Evolutionary conservation across 1,284 basidiomycete genomes (phyloP).

Genomic region (Microbotryum saponariae): DNA sequence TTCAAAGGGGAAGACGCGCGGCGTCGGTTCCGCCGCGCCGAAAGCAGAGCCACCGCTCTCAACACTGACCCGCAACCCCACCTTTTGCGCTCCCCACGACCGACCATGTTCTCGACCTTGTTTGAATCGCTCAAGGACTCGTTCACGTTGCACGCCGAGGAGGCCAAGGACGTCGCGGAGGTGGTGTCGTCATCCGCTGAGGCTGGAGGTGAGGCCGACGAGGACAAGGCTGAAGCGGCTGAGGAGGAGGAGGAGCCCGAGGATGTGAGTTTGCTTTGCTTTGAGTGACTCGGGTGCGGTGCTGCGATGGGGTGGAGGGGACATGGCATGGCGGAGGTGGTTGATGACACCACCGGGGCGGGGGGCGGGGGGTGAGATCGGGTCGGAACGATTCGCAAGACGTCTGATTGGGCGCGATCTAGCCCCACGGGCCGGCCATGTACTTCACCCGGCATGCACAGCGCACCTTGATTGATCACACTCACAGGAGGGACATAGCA

Average conservation of each 20-base stretch:
- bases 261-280: constrained; percentile 26
- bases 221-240: constrained; percentile 16
- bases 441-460: too few species aligned
- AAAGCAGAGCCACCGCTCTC: too few species aligned
- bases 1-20: too few species aligned
- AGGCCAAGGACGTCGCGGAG: constrained; percentile 17
- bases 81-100: too few species aligned
- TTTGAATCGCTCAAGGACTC: too few species aligned
- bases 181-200: constrained; percentile 15
- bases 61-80: too few species aligned
- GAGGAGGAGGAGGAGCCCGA: constrained; percentile 35
- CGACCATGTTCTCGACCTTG: too few species aligned
- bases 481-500: too few species aligned
- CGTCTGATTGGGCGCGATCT: not conserved
- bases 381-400: not conserved
- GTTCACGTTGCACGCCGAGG: constrained; percentile 11
- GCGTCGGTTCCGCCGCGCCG: too few species aligned
- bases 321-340: not conserved
- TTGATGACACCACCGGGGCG: too few species aligned
- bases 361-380: not conserved
- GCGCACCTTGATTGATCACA: not conserved
- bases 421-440: not conserved
- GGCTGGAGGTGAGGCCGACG: constrained; percentile 16
- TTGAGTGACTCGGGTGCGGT: not conserved
- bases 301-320: not conserved